Evolutionary conservation across 371 early-diverging fungal genomes (phyloP).

Genomic region (Coemansia sp.): DNA sequence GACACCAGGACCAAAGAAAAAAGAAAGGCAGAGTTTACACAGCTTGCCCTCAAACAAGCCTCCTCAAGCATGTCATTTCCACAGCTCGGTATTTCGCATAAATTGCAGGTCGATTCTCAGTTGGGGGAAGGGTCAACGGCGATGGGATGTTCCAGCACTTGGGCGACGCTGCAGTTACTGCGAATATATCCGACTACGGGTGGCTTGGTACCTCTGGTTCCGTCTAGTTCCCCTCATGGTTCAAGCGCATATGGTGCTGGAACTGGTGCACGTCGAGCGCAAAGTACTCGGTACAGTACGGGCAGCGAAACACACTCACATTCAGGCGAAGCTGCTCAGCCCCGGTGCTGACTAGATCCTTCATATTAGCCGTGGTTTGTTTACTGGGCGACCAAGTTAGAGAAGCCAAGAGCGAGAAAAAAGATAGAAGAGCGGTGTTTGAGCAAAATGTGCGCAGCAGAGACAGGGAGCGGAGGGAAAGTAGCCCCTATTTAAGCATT

Average conservation of each 20-base stretch:
- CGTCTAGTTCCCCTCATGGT: conserved; percentile 9
- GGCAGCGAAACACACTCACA: conserved; percentile 33
- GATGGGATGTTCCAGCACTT: no score
- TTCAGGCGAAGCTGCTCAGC: neutral
- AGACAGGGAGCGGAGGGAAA: neutral
- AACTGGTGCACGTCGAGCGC: conserved; percentile 36
- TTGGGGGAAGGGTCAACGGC: no score
- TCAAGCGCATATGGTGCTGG: conserved; percentile 44
- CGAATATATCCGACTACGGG: neutral
- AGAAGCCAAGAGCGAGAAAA: no score
- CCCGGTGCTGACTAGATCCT: neutral
- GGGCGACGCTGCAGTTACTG: neutral
- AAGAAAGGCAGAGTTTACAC: neutral
- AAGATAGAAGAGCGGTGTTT: no score
- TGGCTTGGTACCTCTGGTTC: neutral
- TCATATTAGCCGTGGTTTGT: neutral
- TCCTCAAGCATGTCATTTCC: neutral
- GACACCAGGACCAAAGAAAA: neutral
- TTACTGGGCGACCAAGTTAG: no score
- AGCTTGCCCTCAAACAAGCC: neutral
- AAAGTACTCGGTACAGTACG: conserved; percentile 40
- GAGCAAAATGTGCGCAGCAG: neutral
- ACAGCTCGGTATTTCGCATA: neutral
- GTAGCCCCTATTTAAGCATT: neutral
- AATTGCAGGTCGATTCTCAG: neutral